A percentile compares a stretch with the other conserved stretches of the same genome.
Evolutionary conservation across 2,329 filamentous ascomycete species (phyloP).

Genomic region (Penicillium griseofulvum): DNA sequence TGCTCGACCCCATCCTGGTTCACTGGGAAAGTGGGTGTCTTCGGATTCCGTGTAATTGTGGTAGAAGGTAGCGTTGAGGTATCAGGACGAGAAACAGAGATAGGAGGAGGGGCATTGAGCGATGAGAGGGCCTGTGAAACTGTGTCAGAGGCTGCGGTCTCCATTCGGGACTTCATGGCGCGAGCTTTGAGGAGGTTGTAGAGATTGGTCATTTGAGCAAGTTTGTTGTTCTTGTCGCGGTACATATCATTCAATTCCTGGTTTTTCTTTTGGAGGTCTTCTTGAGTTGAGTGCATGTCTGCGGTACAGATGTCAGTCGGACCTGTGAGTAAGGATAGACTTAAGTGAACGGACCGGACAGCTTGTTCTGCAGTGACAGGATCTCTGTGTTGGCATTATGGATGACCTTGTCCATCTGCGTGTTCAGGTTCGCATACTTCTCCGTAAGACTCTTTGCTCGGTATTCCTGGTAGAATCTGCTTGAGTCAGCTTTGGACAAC

Average conservation of each 20-base stretch:
- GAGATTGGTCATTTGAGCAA: slow-evolving; percentile 64
- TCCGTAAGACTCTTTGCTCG: slow-evolving; percentile 69
- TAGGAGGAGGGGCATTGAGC: slow-evolving; percentile 14
- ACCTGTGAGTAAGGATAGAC: background rate
- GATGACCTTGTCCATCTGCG: slow-evolving; percentile 69
- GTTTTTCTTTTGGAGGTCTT: slow-evolving; percentile 66
- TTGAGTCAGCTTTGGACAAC: slow-evolving; percentile 5
- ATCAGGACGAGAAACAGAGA: slow-evolving; percentile 2
- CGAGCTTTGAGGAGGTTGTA: slow-evolving; percentile 58
- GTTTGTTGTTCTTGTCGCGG: slow-evolving; percentile 68
- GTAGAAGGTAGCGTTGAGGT: background rate
- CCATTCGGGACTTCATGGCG: slow-evolving; percentile 54
- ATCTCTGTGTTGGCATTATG: slow-evolving; percentile 74
- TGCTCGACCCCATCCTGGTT: slow-evolving; percentile 35
- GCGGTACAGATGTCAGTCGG: slow-evolving; percentile 5
- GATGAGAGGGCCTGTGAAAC: slow-evolving; percentile 46
- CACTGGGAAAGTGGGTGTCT: slow-evolving; percentile 26
- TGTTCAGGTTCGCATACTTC: slow-evolving; percentile 64
- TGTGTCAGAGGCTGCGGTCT: slow-evolving; percentile 54
- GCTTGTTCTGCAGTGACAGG: slow-evolving; percentile 60
- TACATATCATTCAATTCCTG: slow-evolving; percentile 66
- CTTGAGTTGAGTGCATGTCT: slow-evolving; percentile 62
- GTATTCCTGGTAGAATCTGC: slow-evolving; percentile 73
- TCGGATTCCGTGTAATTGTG: slow-evolving; percentile 19
- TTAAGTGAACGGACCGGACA: slow-evolving; percentile 54